phyloP scores from a whole-genome alignment of 495 filamentous ascomycete genomes.

The Aspergillus baeticus region DNA sequence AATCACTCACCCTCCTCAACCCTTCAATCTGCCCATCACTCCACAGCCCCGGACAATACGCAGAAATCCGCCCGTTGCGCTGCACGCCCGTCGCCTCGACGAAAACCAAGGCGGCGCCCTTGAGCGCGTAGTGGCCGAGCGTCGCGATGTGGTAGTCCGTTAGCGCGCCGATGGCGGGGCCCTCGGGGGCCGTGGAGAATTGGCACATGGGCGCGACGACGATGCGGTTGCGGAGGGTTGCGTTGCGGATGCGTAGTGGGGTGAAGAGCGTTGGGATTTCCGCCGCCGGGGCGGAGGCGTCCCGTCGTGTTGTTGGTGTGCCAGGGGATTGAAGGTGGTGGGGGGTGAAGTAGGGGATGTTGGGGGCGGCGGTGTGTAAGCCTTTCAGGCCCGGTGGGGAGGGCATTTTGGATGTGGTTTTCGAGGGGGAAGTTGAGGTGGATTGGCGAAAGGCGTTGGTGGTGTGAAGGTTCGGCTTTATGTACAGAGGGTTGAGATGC shows the following conservation, averaged over 20 bases:
- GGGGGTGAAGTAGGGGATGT: not conserved
- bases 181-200: not conserved
- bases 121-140: not conserved
- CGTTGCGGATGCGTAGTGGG: not conserved
- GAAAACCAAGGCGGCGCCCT: not conserved
- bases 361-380: not conserved
- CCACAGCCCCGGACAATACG: not conserved
- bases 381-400: not conserved
- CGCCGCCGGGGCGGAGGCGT: not conserved
- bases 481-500: no score
- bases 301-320: not conserved
- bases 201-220: slow-evolving; percentile 1
- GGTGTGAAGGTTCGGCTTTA: no score
- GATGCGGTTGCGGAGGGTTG: slow-evolving; percentile 4
- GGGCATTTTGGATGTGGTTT: no score
- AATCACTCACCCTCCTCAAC: slow-evolving; percentile 41
- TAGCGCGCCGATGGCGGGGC: not conserved
- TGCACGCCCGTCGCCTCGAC: slow-evolving; percentile 2
- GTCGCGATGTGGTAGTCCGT: not conserved
- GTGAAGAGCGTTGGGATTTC: not conserved
- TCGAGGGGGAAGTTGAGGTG: no score
- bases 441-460: no score
- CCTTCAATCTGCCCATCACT: not conserved
- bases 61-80: not conserved
- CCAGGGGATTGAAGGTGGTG: not conserved